Percentiles rank a stretch among this genome's conserved stretches.
These are phyloP conservation scores for Neopestalotiopsis sp. DNA, from an alignment of 2,329 filamentous ascomycete species.

Conservation along the genomic window DNA sequence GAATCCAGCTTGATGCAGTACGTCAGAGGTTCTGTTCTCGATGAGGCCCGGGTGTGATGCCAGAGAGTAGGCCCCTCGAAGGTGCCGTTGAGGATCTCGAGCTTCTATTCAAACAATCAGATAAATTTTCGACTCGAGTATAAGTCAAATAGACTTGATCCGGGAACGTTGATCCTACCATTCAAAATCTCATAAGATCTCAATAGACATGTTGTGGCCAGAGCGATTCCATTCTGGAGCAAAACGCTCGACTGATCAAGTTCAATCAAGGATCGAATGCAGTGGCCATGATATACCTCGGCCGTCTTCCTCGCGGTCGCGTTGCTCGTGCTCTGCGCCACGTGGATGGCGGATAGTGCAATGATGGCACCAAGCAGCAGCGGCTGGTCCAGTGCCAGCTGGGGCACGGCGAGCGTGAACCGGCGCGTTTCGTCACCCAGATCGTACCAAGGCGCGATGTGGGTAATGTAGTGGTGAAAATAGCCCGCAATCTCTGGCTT, in stretches of 20 bases:
- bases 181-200: slow-evolving; percentile 55
- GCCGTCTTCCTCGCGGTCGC: slow-evolving; percentile 29
- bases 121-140: neutral
- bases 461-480: slow-evolving; percentile 45
- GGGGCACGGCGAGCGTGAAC: slow-evolving; percentile 44
- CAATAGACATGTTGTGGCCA: slow-evolving; percentile 53
- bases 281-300: slow-evolving; percentile 46
- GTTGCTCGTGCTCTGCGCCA: neutral
- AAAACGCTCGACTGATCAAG: slow-evolving; percentile 38
- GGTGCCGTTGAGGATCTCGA: slow-evolving; percentile 48
- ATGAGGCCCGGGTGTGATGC: slow-evolving; percentile 29
- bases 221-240: slow-evolving; percentile 43
- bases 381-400: slow-evolving; percentile 42
- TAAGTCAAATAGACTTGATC: neutral
- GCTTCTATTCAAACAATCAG: slow-evolving; percentile 36
- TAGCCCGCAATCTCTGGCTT: slow-evolving; percentile 38
- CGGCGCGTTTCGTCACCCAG: slow-evolving; percentile 44
- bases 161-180: slow-evolving; percentile 34
- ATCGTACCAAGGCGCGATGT: slow-evolving; percentile 53
- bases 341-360: slow-evolving; percentile 50
- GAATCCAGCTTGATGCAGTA: slow-evolving; percentile 47
- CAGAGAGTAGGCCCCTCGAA: slow-evolving; percentile 53
- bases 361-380: slow-evolving; percentile 51
- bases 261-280: slow-evolving; percentile 44
- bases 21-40: slow-evolving; percentile 23